Evolutionary conservation across 495 filamentous ascomycete genomes (phyloP), one percentile per base, ranked within the genome.

Genomic region (Aspergillus nanangensis): DNA sequence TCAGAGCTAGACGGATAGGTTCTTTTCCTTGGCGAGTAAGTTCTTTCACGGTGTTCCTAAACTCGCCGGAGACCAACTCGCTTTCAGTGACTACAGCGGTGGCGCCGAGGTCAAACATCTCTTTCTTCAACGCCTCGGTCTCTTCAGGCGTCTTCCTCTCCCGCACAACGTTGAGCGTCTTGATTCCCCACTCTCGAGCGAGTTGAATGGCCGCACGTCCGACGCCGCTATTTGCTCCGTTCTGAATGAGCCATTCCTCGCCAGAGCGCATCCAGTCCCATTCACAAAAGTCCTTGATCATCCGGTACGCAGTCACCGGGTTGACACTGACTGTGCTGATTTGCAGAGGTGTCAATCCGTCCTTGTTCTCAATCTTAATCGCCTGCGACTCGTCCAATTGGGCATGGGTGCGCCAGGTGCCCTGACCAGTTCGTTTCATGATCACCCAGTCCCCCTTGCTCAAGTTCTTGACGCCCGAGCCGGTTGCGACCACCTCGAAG

Each of bases 391-490:
- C 76, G n/a, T 75, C 69, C n/a, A 82, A 64, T 36, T 90, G 76
- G 3, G 87, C 83, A 58, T 97, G 91, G 19, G 94, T 98, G 41
- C 93, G 76, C 85, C 93, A 96, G 10, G 93, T 96, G 14, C 93
- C 93, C 55, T 90, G 87, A 0, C 83, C 82, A 0, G 87, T 87
- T 31, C 66, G 65, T 25, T 82, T 81, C 69, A 94, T 92, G 40
- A 97, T 86, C 7, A 93, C 90, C 87, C 93, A 95, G 58, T 99
- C 93, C 5, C 94, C 93, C 52, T 76, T 80, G 27, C 62, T 41
- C 10, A 86, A 58, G 17, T 51, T 67, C 37, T 77, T 74, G 19
- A 83, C 81, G 18, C 63, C 61, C 0, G 72, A 66, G 3, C 89
- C 87, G 1, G 79, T 72, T 2, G 83, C 71, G 22, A 86, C 63